Base-by-base conservation (phyloP, 2,329 filamentous ascomycete genomes). In the Xylariaceae sp. region DNA sequence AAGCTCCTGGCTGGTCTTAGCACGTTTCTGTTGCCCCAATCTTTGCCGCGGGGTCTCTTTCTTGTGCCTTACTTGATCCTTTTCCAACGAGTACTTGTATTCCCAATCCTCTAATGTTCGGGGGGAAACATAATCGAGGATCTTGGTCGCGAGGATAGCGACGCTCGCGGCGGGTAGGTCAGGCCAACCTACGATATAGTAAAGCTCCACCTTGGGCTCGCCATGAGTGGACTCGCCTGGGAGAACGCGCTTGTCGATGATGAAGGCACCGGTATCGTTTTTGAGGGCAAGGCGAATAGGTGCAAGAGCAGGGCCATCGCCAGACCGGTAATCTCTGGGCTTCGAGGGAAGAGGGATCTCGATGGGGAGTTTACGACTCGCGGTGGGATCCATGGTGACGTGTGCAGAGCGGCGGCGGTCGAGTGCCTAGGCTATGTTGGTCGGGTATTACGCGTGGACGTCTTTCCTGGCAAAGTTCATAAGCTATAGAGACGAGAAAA, bases 61-160 rank as follows among this genome's bases (percentile, higher is more conserved):
- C 21, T 61, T 65, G 18, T 63, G 62, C 16, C 53, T 55, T 29
- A 70, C 69, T 37, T 74, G 70, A n/a, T 78, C 75, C 18, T 73
- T 66, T 52, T 74, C 70, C 19, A 76, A 68, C 47, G 74, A 72
- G 13, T 72, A 67, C 2, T 70, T 64, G 49, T 73, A 76, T 57
- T 84, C 81, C 71, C 76, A 86, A 0, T 81, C 73, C 63, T 86
- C 83, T 2, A 84, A 61, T 9, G 72, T 74, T 10, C 72, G 70
- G 1, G 78, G 77, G 0, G 82, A 84, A 7, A 86, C 81, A 57
- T 83, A 85, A 30, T 85, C 76, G 12, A 79, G 71, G 5, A 83
- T 72, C 55, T 68, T 72, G 51, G 70, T 74, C 71, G 61, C 76
- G 62, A 60, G 74, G 1, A 84, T 70, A 2, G 75, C 61, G 44